Conservation (phyloP, 495 filamentous ascomycete genomes). For the Aspergillus panamensis region DNA sequence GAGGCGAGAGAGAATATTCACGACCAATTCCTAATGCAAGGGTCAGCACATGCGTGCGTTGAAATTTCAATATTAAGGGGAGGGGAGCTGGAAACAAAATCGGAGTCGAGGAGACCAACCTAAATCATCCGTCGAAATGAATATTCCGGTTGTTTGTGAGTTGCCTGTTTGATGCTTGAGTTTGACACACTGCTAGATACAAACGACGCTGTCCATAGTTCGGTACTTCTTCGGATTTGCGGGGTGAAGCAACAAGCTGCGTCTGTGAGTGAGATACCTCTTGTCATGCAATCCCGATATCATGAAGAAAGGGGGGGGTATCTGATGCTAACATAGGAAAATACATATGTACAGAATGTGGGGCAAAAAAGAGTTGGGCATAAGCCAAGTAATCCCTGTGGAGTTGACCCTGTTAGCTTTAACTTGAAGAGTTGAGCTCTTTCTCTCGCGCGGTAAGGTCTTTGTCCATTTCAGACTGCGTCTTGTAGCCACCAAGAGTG, state of each 20-base stretch:
- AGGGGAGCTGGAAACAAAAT: neutral
- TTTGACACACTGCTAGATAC: neutral
- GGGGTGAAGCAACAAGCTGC: neutral
- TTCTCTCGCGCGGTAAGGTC: conserved; percentile 30
- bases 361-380: neutral
- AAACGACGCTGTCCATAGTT: neutral
- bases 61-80: neutral
- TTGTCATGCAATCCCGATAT: neutral
- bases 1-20: neutral
- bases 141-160: neutral
- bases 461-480: conserved; percentile 30
- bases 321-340: conserved; percentile 7
- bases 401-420: neutral
- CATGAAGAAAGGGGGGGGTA: conserved; percentile 5
- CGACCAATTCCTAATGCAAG: neutral
- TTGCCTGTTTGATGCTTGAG: neutral
- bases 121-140: neutral
- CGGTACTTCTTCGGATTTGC: neutral
- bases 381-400: neutral
- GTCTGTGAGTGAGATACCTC: neutral
- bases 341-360: conserved; percentile 4
- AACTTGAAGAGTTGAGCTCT: conserved; percentile 6
- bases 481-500: conserved; percentile 30
- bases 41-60: neutral
- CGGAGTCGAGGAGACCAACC: neutral